Conservation (phyloP, 2,329 filamentous ascomycete species). For the Mariannaea elegans region DNA sequence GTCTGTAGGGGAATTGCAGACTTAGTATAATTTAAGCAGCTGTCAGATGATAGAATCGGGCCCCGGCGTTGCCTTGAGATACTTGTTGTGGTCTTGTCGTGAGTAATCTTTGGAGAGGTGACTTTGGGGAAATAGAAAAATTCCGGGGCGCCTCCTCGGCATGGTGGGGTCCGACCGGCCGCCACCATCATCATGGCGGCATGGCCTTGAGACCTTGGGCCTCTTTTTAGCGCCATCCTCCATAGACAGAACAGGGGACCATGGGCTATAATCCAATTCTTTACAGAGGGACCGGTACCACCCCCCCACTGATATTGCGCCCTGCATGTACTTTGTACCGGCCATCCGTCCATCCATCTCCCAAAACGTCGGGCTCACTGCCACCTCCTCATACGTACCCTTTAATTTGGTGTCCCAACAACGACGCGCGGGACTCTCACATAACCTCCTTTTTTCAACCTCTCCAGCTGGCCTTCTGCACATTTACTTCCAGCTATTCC, state of each 20-base stretch:
- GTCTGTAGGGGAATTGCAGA: too few species aligned
- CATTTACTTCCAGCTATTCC: neutral
- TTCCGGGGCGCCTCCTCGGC: conserved; percentile 3
- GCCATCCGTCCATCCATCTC: neutral
- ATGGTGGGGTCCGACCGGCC: conserved; percentile 30
- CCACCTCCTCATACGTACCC: conserved; percentile 13
- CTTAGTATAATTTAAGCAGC: too few species aligned
- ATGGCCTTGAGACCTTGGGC: too few species aligned
- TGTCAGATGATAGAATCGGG: neutral
- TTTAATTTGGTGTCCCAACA: neutral
- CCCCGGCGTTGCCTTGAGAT: too few species aligned
- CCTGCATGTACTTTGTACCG: neutral
- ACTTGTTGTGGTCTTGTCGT: too few species aligned
- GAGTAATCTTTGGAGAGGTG: conserved; percentile 12
- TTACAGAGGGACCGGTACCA: too few species aligned
- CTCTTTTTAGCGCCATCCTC: too few species aligned
- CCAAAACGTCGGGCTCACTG: conserved; percentile 13
- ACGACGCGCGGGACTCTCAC: neutral
- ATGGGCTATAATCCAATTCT: too few species aligned
- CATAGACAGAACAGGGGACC: too few species aligned
- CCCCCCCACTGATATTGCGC: too few species aligned
- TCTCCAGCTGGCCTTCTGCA: neutral
- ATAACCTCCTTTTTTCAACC: neutral
- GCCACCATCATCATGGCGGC: too few species aligned
- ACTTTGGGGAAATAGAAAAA: conserved; percentile 14